A percentile compares a stretch with the other conserved stretches of the same genome.
Evolutionary conservation across 2,329 filamentous ascomycete species (phyloP).

Genomic region (Colletotrichum sp.): DNA sequence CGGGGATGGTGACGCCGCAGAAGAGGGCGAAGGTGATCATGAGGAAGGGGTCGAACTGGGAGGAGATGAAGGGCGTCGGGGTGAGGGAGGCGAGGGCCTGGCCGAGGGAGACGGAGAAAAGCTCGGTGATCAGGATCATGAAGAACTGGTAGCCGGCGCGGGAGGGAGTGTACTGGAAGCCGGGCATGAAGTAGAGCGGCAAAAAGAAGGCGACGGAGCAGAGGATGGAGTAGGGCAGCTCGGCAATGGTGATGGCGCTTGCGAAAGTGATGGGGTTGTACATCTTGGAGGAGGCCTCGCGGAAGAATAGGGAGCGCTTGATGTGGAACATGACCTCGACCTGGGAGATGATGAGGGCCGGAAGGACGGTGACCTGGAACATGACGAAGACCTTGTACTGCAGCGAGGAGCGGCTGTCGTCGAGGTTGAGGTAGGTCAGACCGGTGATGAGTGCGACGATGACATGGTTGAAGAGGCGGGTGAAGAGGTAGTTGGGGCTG

Average conservation of each 20-base stretch:
- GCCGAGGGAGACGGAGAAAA: conserved; percentile 82
- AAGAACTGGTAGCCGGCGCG: conserved; percentile 88
- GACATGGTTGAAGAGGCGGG: conserved; percentile 83
- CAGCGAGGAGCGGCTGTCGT: conserved; percentile 75
- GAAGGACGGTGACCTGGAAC: conserved; percentile 87
- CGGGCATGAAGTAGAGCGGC: conserved; percentile 84
- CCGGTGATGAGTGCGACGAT: conserved; percentile 80
- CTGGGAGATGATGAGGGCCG: conserved; percentile 81
- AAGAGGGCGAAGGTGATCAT: conserved; percentile 85
- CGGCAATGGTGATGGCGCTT: conserved; percentile 77
- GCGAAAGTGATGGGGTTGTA: conserved; percentile 84
- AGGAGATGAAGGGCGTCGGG: conserved; percentile 78
- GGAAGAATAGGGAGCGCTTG: conserved; percentile 82
- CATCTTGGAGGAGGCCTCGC: conserved; percentile 85
- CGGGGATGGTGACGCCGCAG: conserved; percentile 85
- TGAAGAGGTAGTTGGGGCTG: conserved; percentile 88
- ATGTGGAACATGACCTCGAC: conserved; percentile 86
- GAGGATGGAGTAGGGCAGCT: conserved; percentile 83
- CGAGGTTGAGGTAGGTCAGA: conserved; percentile 78
- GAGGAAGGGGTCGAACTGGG: conserved; percentile 81
- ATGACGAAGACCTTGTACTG: conserved; percentile 90
- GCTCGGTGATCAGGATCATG: conserved; percentile 81
- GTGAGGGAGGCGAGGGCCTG: conserved; percentile 80
- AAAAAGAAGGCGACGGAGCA: conserved; percentile 84
- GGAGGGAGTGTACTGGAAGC: conserved; percentile 65